Evolutionary conservation across 371 early-diverging fungal species (phyloP).

Genomic region (Saksenaea oblongispora): DNA sequence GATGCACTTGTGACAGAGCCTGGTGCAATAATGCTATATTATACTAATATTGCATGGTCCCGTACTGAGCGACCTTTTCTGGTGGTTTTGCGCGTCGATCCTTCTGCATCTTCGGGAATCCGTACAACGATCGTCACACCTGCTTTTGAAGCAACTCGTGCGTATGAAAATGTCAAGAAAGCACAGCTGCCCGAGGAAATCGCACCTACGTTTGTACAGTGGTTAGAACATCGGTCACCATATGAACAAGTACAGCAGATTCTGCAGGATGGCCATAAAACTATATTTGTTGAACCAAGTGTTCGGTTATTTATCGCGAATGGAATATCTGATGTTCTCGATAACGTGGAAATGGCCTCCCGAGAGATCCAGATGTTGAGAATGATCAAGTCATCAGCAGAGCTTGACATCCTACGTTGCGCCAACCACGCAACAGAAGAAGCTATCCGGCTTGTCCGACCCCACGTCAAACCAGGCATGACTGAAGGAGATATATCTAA

Average conservation of each 20-base stretch:
- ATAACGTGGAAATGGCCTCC: conserved; percentile 40
- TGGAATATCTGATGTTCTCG: conserved; percentile 31
- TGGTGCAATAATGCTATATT: conserved; percentile 54
- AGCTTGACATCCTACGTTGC: conserved; percentile 56
- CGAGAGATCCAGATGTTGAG: conserved; percentile 43
- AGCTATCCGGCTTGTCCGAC: conserved; percentile 49
- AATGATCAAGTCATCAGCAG: conserved; percentile 52
- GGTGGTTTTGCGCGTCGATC: conserved; percentile 36
- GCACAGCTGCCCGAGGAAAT: conserved; percentile 33
- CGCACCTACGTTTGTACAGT: conserved; percentile 24
- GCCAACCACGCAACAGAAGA: conserved; percentile 53
- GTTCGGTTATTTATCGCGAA: conserved; percentile 52
- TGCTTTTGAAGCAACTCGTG: conserved; percentile 59
- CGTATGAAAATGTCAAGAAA: conserved; percentile 24
- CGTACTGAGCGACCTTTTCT: conserved; percentile 58
- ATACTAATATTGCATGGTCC: conserved; percentile 55
- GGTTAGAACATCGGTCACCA: conserved; percentile 56
- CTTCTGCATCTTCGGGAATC: conserved; percentile 28
- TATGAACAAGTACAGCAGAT: conserved; percentile 39
- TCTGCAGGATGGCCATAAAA: conserved; percentile 17
- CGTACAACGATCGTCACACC: conserved; percentile 51
- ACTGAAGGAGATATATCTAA: conserved; percentile 46
- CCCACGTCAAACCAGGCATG: conserved; percentile 43
- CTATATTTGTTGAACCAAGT: conserved; percentile 48
- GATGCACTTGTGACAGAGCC: conserved; percentile 55